Conservation (phyloP, 495 filamentous ascomycete genomes). For the Podospora conica region DNA sequence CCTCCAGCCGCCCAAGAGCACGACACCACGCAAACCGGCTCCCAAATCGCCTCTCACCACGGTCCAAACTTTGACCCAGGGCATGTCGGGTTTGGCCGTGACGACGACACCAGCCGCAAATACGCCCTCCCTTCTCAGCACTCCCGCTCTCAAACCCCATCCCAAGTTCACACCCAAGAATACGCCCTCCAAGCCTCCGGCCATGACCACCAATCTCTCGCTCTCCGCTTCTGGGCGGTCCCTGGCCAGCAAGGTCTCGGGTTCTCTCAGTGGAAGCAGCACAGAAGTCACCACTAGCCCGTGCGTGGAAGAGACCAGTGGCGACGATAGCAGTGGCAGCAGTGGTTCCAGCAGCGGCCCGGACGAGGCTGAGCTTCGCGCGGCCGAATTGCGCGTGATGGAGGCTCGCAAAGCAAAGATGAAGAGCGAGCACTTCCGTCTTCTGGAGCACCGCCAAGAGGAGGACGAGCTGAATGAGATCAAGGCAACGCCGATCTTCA, state of each 20-base stretch:
- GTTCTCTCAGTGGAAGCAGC: background rate
- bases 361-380: background rate
- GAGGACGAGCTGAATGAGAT: slow-evolving; percentile 31
- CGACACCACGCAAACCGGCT: background rate
- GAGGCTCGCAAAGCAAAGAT: background rate
- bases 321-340: background rate
- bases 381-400: background rate
- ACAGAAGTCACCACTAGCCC: background rate
- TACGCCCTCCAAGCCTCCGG: background rate
- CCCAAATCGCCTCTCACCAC: background rate
- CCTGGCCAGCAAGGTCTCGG: background rate
- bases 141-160: background rate
- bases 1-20: background rate
- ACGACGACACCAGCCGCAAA: background rate
- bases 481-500: slow-evolving; percentile 34
- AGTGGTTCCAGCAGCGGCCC: background rate
- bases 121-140: background rate
- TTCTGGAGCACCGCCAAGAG: slow-evolving; percentile 16
- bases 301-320: background rate
- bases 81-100: background rate
- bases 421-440: slow-evolving; percentile 10
- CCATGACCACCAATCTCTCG: background rate
- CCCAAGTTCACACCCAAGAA: background rate
- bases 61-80: background rate
- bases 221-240: background rate